phyloP scores from a whole-genome alignment of 73 alveolate species.

The Tetrahymena thermophila region DNA sequence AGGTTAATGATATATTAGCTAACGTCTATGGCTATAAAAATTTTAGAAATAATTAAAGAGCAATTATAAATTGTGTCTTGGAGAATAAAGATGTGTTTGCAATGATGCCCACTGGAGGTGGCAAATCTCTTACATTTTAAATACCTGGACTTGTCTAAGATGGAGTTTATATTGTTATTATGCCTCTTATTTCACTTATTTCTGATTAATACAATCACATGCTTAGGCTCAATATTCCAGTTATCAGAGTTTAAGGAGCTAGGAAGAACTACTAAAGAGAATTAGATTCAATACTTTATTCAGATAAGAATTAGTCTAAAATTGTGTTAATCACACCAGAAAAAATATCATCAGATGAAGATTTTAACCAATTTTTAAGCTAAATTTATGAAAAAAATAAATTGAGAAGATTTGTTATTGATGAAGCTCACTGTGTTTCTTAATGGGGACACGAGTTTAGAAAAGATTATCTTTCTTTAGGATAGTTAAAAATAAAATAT shows the following conservation, averaged over 20 bases:
- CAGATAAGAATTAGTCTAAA: background rate
- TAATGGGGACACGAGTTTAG: constrained; percentile 99
- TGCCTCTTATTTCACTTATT: constrained; percentile 86
- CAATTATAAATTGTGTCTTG: constrained; percentile 77
- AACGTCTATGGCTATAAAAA: constrained; percentile 68
- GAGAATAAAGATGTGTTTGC: constrained; percentile 85
- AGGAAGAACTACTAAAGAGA: background rate
- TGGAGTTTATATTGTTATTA: constrained; percentile 68
- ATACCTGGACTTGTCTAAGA: constrained; percentile 74
- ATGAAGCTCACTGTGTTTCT: constrained; percentile 99
- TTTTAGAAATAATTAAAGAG: constrained; percentile 80
- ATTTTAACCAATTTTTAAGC: constrained; percentile 2
- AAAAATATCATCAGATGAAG: constrained; percentile 16
- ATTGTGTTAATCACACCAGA: background rate
- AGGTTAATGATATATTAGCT: constrained; percentile 52
- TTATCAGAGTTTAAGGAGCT: constrained; percentile 13
- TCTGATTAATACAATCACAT: constrained; percentile 68
- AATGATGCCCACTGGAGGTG: constrained; percentile 97
- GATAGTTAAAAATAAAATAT: constrained; percentile 59
- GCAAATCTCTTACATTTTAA: constrained; percentile 83
- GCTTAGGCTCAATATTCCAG: constrained; percentile 58
- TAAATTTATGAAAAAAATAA: background rate
- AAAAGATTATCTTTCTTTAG: constrained; percentile 84
- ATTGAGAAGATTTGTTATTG: constrained; percentile 87
- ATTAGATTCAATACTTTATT: background rate